Evolutionary conservation across 2,329 filamentous ascomycete genomes (phyloP).

Genomic region (Microdochium nivale): DNA sequence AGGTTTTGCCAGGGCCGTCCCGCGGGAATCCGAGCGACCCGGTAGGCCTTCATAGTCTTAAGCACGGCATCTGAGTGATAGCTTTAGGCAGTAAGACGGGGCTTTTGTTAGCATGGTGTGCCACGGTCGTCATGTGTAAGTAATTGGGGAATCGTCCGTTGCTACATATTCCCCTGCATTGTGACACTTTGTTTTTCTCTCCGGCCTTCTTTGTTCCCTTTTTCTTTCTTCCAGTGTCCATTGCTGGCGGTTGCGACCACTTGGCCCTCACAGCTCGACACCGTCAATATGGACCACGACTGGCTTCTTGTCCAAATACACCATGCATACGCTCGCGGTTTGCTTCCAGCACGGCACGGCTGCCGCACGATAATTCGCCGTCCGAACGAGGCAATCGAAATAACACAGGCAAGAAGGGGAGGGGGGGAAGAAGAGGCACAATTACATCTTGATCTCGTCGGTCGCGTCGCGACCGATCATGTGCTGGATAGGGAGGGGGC

Average conservation of each 20-base stretch:
- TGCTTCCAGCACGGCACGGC: too few species aligned
- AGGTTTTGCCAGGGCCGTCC: conserved; percentile 47
- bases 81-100: conserved; percentile 29
- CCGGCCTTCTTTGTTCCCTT: background rate
- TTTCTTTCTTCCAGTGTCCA: background rate
- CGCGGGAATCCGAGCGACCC: conserved; percentile 45
- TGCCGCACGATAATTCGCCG: too few species aligned
- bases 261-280: background rate
- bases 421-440: conserved; percentile 4
- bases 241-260: too few species aligned
- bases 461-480: conserved; percentile 53
- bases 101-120: conserved; percentile 7
- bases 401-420: background rate
- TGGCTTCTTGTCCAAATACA: too few species aligned
- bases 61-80: conserved; percentile 47
- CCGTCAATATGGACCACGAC: background rate
- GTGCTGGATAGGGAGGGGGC: conserved; percentile 48
- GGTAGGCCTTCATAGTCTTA: conserved; percentile 49
- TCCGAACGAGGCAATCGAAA: too few species aligned
- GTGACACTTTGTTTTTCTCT: background rate
- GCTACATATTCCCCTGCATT: background rate
- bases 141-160: background rate
- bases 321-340: too few species aligned
- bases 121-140: background rate
- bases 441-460: conserved; percentile 50